Evolutionary conservation across 805 yeast genomes (phyloP).

Genomic region (Zygosaccharomyces bisporus): DNA sequence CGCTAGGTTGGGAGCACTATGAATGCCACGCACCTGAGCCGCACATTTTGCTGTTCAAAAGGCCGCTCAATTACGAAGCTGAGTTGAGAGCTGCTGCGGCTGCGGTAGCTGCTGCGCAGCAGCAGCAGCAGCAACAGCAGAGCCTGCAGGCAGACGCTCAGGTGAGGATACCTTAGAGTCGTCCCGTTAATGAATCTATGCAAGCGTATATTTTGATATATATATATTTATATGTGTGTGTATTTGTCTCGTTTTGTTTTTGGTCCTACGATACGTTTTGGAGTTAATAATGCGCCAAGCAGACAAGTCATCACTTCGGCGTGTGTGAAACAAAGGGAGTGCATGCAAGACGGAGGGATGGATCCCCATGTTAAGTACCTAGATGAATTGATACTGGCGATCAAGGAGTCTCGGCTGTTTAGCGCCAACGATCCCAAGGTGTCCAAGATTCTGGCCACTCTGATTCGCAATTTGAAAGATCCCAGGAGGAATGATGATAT

Average conservation of each 20-base stretch:
- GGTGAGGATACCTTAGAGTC: constrained; percentile 9
- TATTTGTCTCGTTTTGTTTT: not conserved
- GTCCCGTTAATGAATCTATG: not conserved
- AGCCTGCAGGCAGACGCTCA: constrained; percentile 15
- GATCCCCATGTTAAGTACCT: constrained; percentile 31
- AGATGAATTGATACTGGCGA: constrained; percentile 31
- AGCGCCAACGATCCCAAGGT: constrained; percentile 15
- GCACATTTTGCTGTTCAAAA: constrained; percentile 83
- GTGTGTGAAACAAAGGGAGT: not conserved
- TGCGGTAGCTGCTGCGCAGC: constrained; percentile 28
- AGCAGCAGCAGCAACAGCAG: constrained; percentile 21
- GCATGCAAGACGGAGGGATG: constrained; percentile 13
- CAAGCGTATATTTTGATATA: not conserved
- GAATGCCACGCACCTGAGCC: constrained; percentile 99
- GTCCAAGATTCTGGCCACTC: constrained; percentile 21
- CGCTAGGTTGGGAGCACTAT: constrained; percentile 96
- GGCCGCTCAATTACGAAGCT: constrained; percentile 55
- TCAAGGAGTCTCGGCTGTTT: constrained; percentile 19
- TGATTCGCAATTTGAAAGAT: constrained; percentile 23
- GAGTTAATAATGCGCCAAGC: not conserved
- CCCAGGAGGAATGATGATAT: constrained; percentile 10
- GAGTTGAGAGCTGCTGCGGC: constrained; percentile 35
- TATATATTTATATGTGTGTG: not conserved
- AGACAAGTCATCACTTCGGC: not conserved
- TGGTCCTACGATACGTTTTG: not conserved